Base-by-base conservation (phyloP, 2,329 filamentous ascomycete species). In the Colletotrichum melonis region DNA sequence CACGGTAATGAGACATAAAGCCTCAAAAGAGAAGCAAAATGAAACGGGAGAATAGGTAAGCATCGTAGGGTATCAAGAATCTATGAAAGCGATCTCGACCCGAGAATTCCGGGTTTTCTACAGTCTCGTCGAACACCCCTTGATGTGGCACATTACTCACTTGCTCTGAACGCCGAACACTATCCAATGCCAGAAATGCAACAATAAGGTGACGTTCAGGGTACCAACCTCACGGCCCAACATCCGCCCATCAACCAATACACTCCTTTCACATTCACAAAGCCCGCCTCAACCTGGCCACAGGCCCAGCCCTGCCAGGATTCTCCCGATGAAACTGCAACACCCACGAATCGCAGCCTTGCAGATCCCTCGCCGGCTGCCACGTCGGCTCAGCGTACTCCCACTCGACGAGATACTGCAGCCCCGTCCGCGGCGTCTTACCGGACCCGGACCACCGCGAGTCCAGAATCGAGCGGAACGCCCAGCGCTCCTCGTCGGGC, bases 381-480 rank as follows among this genome's bases (percentile, higher is more conserved):
- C 70, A 73, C 22, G 70, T 60, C n/a, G 67, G 60, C 24, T 73
- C 55, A 3, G 70, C 70, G n/a, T 70, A 70, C 32, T 70, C 60
- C 70, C 70, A 70, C n/a, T 70, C 70, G 8, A 73, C 46, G 16
- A 73, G 55, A 30, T 70, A 73, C 30, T 65, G 54, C 32, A 73
- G 54, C 14, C 70, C 60, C 8, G 70, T 70, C 32, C 42, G 55
- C 12, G 67, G 54, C n/a, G 14, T 60, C 32, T 65, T 73, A 3
- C 70, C 70, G 14, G 46, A n/a, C 55, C 70, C 70, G 14, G 46
- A 16, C 59, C 67, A 70, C 8, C 35, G 64, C 19, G 70, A 73
- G 28, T 73, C 66, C 12, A 73, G 55, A 12, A 73, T 69, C 14
- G 59, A 12, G 24, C 28, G 69, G n/a, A 73, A 73, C 1, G 67